Conservation (phyloP, 2,329 filamentous ascomycete genomes). For the Ambrosiella xylebori region DNA sequence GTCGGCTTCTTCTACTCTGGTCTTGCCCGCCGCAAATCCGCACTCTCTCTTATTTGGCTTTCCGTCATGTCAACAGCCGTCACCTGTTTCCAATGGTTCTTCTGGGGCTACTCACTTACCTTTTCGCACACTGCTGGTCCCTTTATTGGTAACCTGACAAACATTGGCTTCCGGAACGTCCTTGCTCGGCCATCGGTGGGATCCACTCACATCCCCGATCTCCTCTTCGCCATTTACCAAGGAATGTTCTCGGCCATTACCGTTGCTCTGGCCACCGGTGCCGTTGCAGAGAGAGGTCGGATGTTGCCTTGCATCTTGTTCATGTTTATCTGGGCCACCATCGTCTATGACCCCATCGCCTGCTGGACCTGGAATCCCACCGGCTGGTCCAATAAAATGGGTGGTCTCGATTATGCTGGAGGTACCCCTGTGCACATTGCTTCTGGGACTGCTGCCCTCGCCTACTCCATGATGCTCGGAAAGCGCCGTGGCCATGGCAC, state of each 20-base stretch:
- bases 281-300: slow-evolving; percentile 70
- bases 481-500: slow-evolving; percentile 73
- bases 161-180: slow-evolving; percentile 65
- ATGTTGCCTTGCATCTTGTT: slow-evolving; percentile 81
- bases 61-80: slow-evolving; percentile 74
- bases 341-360: slow-evolving; percentile 83
- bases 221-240: slow-evolving; percentile 73
- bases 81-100: slow-evolving; percentile 85
- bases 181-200: slow-evolving; percentile 61
- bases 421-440: slow-evolving; percentile 82
- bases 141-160: slow-evolving; percentile 62
- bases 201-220: slow-evolving; percentile 56
- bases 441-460: slow-evolving; percentile 66
- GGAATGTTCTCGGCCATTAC: slow-evolving; percentile 81
- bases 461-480: slow-evolving; percentile 82
- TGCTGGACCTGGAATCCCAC: slow-evolving; percentile 87
- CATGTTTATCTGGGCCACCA: slow-evolving; percentile 81
- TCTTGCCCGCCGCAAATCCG: slow-evolving; percentile 73
- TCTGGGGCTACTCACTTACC: slow-evolving; percentile 73
- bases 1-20: slow-evolving; percentile 90
- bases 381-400: slow-evolving; percentile 66
- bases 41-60: slow-evolving; percentile 77
- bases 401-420: slow-evolving; percentile 74
- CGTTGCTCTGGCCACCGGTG: slow-evolving; percentile 68
- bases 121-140: slow-evolving; percentile 62